Percentiles rank a stretch among this genome's conserved stretches.
These are phyloP conservation scores for Xylariaceae sp. DNA, from an alignment of 2,329 filamentous ascomycete species.

Conservation along the genomic window DNA sequence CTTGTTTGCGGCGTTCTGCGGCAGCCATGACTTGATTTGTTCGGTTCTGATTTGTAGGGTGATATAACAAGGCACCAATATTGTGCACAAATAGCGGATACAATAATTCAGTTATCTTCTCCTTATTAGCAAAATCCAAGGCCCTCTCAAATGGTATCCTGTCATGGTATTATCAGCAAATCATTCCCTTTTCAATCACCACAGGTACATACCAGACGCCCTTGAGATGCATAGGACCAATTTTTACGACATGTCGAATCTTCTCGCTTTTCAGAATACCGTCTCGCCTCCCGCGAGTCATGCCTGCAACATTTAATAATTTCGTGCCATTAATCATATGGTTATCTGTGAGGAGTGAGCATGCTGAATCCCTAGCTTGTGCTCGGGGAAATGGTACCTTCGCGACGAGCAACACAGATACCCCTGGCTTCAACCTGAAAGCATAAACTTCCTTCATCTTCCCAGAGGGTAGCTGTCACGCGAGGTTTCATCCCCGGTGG, in stretches of 20 bases:
- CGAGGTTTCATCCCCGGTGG: constrained; percentile 95
- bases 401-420: constrained; percentile 91
- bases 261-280: constrained; percentile 99
- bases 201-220: constrained; percentile 78
- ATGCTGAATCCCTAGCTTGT: constrained; percentile 4
- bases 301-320: constrained; percentile 93
- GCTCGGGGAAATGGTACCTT: constrained; percentile 65
- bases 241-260: constrained; percentile 95
- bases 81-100: constrained; percentile 98
- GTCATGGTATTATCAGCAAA: constrained; percentile 21
- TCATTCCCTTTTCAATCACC: neutral
- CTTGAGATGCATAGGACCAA: constrained; percentile 98
- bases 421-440: constrained; percentile 97
- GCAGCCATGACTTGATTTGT: constrained; percentile 88
- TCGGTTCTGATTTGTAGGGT: constrained; percentile 84
- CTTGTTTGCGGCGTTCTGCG: constrained; percentile 76
- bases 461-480: constrained; percentile 96
- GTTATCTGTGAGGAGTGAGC: constrained; percentile 64
- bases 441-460: constrained; percentile 96
- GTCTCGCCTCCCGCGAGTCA: constrained; percentile 94
- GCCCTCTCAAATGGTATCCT: constrained; percentile 98
- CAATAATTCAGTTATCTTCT: constrained; percentile 94
- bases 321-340: constrained; percentile 99
- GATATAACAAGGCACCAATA: constrained; percentile 90
- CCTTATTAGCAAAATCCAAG: constrained; percentile 98